Conservation (phyloP, 345 rosid species). For the Schrenkiella parvula region DNA sequence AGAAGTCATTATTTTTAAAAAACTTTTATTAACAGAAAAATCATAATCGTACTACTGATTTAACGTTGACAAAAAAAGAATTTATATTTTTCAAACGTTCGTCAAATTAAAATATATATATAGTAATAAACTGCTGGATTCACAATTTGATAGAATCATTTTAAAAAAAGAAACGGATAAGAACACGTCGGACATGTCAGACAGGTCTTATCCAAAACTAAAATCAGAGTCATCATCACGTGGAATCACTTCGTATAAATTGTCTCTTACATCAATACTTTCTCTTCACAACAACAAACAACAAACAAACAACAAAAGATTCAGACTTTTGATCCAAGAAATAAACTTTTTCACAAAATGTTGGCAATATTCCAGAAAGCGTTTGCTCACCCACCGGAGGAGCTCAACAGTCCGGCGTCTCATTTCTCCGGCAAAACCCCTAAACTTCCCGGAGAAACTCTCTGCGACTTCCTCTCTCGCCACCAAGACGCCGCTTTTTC, state of each 20-base stretch:
- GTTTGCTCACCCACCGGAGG: conserved; percentile 82
- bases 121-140: background rate
- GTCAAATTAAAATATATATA: background rate
- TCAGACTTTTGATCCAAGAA: background rate
- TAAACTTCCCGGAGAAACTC: conserved; percentile 61
- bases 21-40: background rate
- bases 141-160: background rate
- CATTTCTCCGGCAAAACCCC: conserved; percentile 38
- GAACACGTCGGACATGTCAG: conserved; percentile 31
- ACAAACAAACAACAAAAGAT: background rate
- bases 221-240: conserved; percentile 10
- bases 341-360: conserved; percentile 36
- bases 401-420: conserved; percentile 86
- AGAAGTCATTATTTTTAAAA: no score
- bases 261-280: background rate
- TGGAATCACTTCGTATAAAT: background rate
- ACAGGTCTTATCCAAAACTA: conserved; percentile 37
- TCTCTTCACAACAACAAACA: background rate
- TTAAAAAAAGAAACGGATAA: conserved; percentile 22
- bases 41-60: background rate
- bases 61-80: background rate
- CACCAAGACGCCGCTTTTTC: conserved; percentile 53
- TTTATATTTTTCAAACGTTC: background rate
- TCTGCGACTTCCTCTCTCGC: conserved; percentile 55
- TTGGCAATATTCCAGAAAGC: conserved; percentile 87